These are phyloP conservation scores for Penicillium sp. DNA, from an alignment of 2,329 filamentous ascomycete genomes.

Conservation along the genomic window DNA sequence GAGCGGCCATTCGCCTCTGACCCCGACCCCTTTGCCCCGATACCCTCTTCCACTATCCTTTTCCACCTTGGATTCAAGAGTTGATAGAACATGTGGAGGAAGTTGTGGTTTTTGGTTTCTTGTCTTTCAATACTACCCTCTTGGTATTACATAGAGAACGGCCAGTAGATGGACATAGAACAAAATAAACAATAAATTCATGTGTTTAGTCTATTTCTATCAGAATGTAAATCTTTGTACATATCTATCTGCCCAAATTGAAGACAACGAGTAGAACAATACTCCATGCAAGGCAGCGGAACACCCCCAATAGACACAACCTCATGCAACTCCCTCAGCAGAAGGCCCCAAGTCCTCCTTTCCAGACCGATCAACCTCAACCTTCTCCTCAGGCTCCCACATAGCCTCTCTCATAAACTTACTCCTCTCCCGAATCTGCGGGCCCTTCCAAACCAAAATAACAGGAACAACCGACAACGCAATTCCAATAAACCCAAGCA, in stretches of 20 bases:
- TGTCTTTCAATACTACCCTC: conserved; percentile 5
- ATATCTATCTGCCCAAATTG: background rate
- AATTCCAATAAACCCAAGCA: conserved; percentile 44
- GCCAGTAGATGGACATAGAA: conserved; percentile 14
- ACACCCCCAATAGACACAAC: background rate
- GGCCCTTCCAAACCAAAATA: conserved; percentile 42
- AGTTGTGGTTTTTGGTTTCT: conserved; percentile 4
- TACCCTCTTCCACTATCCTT: conserved; percentile 8
- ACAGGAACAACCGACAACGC: conserved; percentile 40
- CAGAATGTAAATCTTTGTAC: background rate
- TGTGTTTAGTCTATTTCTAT: background rate
- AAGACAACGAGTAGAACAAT: background rate
- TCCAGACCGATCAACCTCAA: conserved; percentile 7
- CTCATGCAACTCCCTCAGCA: background rate
- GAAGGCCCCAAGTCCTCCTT: conserved; percentile 1
- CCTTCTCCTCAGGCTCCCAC: conserved; percentile 16
- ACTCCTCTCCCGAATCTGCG: conserved; percentile 33
- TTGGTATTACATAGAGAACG: conserved; percentile 9
- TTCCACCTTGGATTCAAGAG: background rate
- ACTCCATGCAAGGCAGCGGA: background rate
- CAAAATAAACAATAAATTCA: conserved; percentile 1
- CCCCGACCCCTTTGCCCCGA: conserved; percentile 1
- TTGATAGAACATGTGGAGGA: conserved; percentile 3
- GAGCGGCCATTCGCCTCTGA: background rate
- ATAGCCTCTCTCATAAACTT: conserved; percentile 28